These are phyloP conservation scores for Colletotrichum orchidophilum DNA, from an alignment of 2,329 filamentous ascomycete species.

Conservation along the genomic window DNA sequence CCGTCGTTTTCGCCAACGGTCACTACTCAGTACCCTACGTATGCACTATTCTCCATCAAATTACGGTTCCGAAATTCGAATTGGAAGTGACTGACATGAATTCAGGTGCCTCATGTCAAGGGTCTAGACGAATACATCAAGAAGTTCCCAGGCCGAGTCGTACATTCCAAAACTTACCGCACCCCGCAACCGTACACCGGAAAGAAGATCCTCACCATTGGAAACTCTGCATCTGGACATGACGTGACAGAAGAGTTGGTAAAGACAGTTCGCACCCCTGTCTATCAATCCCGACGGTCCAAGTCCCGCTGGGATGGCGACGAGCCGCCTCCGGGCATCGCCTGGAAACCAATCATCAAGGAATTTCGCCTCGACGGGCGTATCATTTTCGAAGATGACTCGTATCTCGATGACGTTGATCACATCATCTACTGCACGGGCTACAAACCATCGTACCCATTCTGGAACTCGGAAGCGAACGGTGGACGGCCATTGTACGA, in stretches of 20 bases:
- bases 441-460: constrained; percentile 54
- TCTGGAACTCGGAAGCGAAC: constrained; percentile 57
- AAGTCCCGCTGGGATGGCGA: constrained; percentile 60
- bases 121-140: constrained; percentile 52
- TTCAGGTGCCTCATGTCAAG: constrained; percentile 55
- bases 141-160: constrained; percentile 49
- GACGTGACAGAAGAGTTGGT: constrained; percentile 51
- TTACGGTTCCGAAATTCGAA: not conserved
- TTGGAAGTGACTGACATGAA: not conserved
- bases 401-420: constrained; percentile 47
- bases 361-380: constrained; percentile 53
- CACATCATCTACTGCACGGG: constrained; percentile 54
- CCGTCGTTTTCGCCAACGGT: constrained; percentile 53
- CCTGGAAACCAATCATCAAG: constrained; percentile 63
- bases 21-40: constrained; percentile 58
- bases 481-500: constrained; percentile 58
- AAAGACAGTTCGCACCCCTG: constrained; percentile 48
- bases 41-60: constrained; percentile 30
- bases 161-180: constrained; percentile 58
- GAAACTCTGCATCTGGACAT: constrained; percentile 56
- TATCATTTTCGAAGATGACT: constrained; percentile 53
- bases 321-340: constrained; percentile 55
- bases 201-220: constrained; percentile 50
- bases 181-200: constrained; percentile 44
- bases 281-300: constrained; percentile 62